These are phyloP conservation scores for Draba incana DNA, from an alignment of 345 rosid species.

Conservation along the genomic window DNA sequence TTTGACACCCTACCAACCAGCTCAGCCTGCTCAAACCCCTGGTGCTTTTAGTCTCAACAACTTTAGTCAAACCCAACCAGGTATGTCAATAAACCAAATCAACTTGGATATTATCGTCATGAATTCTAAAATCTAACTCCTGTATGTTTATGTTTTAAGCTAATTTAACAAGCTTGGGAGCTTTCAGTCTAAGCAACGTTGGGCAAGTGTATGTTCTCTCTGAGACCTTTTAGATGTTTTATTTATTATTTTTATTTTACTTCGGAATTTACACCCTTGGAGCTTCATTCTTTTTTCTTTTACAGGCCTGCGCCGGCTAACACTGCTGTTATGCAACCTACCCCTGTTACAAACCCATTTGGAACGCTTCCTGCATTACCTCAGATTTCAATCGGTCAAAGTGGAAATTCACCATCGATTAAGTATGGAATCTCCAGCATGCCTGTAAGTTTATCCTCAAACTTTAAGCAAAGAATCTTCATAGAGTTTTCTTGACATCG, in stretches of 20 bases:
- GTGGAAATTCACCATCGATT: constrained; percentile 47
- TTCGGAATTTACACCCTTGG: constrained; percentile 6
- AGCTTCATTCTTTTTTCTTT: not conserved
- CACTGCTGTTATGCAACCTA: constrained; percentile 57
- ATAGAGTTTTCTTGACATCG: too few relatives aligned
- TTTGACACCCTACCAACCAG: constrained; percentile 54
- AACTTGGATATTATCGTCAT: constrained; percentile 5
- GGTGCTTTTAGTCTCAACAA: constrained; percentile 56
- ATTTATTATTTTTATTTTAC: not conserved
- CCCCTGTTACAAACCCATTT: constrained; percentile 70
- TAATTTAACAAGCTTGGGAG: constrained; percentile 32
- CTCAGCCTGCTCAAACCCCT: constrained; percentile 62
- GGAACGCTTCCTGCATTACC: constrained; percentile 90
- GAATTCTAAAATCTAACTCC: constrained; percentile 2
- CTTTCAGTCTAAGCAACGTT: constrained; percentile 55
- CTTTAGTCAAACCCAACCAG: constrained; percentile 59
- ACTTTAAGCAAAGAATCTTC: too few relatives aligned
- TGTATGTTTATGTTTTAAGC: constrained; percentile 28
- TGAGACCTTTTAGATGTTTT: constrained; percentile 23
- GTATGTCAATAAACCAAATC: constrained; percentile 37
- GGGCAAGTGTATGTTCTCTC: constrained; percentile 57
- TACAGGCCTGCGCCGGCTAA: constrained; percentile 58
- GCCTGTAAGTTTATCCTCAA: constrained; percentile 46
- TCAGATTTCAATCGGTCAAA: constrained; percentile 78
- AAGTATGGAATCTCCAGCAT: too few relatives aligned